A percentile compares a stretch with the other conserved stretches of the same genome.
phyloP scores from a whole-genome alignment of 75 land plant genomes.

The Adiantum capillusveneris region DNA sequence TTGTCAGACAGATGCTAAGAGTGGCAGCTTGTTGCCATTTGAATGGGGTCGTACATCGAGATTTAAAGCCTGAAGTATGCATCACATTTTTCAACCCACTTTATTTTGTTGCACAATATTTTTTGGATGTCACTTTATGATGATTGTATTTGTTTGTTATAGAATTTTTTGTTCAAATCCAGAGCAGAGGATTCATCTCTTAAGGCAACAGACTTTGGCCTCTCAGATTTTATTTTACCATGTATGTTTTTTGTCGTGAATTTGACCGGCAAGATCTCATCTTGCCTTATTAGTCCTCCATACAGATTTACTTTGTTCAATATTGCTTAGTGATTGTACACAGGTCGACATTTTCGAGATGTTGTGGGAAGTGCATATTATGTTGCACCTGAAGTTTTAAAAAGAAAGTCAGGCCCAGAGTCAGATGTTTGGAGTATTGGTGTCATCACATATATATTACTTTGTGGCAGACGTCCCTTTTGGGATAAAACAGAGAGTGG shows the following conservation, averaged over 20 bases:
- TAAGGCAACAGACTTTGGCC: constrained; percentile 96
- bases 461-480: constrained; percentile 93
- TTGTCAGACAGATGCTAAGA: constrained; percentile 97
- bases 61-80: constrained; percentile 93
- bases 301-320: neutral
- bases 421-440: constrained; percentile 99
- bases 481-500: constrained; percentile 98
- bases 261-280: too few relatives aligned
- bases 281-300: neutral
- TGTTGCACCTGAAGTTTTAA: constrained; percentile 98
- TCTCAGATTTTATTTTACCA: constrained; percentile 89
- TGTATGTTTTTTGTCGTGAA: constrained; percentile 32
- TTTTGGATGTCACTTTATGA: neutral
- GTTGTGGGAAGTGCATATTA: constrained; percentile 98
- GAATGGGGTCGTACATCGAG: constrained; percentile 93
- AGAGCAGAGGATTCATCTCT: constrained; percentile 66
- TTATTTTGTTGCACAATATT: neutral
- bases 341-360: constrained; percentile 79
- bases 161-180: constrained; percentile 97
- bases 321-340: neutral
- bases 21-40: constrained; percentile 95
- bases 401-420: constrained; percentile 89
- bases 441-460: constrained; percentile 89
- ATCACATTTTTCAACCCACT: neutral
- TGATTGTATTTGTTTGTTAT: constrained; percentile 5